These are phyloP conservation scores for Ogataea trehaloabstinens DNA, from an alignment of 805 yeast species.

Conservation along the genomic window DNA sequence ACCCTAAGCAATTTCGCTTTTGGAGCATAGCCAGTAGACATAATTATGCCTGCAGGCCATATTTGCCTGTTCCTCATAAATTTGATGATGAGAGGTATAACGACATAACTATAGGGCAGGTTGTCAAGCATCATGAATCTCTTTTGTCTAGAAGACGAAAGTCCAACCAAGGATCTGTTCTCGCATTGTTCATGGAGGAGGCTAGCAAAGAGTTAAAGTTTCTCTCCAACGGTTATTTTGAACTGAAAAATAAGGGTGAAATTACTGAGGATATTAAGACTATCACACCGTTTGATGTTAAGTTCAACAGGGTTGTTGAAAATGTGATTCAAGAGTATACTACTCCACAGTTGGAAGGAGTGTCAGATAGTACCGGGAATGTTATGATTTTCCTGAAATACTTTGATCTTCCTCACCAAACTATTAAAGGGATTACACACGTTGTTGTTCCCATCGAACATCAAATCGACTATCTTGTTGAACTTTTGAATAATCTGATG, in stretches of 20 bases:
- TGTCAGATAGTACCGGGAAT: conserved; percentile 22
- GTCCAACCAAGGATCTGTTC: conserved; percentile 42
- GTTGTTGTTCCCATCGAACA: conserved; percentile 49
- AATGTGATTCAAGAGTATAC: conserved; percentile 14
- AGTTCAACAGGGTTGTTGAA: conserved; percentile 8
- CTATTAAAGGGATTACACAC: conserved; percentile 67
- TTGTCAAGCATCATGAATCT: conserved; percentile 39
- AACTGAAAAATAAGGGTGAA: conserved; percentile 7
- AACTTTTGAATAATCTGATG: conserved; percentile 40
- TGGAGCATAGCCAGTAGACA: conserved; percentile 67
- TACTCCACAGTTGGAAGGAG: conserved; percentile 21
- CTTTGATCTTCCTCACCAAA: conserved; percentile 45
- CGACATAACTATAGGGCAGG: conserved; percentile 47
- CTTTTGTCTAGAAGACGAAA: conserved; percentile 31
- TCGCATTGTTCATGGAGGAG: conserved; percentile 67
- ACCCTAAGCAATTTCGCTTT: conserved; percentile 44
- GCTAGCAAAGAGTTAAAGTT: conserved; percentile 37
- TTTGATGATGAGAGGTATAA: conserved; percentile 24
- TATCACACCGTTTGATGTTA: conserved; percentile 8
- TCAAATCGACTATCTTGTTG: conserved; percentile 38
- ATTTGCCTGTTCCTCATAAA: conserved; percentile 35
- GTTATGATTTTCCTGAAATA: conserved; percentile 26
- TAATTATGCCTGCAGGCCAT: conserved; percentile 70
- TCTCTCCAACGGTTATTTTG: conserved; percentile 26
- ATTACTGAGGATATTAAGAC: conserved; percentile 6